Evolutionary conservation across 345 rosid genomes (phyloP).

Genomic region (Salix caprea): DNA sequence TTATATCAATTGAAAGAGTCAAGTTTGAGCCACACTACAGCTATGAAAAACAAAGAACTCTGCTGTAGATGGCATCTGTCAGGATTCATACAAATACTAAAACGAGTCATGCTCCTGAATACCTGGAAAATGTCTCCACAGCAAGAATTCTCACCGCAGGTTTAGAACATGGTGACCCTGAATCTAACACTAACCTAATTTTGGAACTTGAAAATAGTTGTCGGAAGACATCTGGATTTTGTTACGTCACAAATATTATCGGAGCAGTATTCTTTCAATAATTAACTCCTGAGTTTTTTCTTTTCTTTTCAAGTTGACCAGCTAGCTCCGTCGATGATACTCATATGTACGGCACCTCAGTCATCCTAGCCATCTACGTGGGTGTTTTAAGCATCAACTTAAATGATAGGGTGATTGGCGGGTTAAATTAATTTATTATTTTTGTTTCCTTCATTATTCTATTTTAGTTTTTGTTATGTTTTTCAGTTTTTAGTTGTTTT

Average conservation of each 20-base stretch:
- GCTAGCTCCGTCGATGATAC: too few relatives aligned
- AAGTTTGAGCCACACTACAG: neutral
- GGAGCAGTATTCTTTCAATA: neutral
- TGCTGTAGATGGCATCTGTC: neutral
- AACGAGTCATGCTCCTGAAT: neutral
- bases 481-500: too few relatives aligned
- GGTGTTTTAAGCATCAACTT: too few relatives aligned
- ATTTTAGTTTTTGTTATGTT: too few relatives aligned
- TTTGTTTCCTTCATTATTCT: too few relatives aligned
- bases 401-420: too few relatives aligned
- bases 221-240: neutral
- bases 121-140: neutral
- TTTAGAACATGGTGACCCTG: neutral
- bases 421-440: too few relatives aligned
- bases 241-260: neutral
- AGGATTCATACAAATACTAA: neutral
- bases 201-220: neutral
- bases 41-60: neutral
- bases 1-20: constrained; percentile 7
- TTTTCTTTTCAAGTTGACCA: too few relatives aligned
- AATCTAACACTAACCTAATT: neutral
- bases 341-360: too few relatives aligned
- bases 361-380: too few relatives aligned
- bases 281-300: too few relatives aligned
- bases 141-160: neutral